Evolutionary conservation across 306 rosid genomes (phyloP).

Genomic region (Quercus wislizeni): DNA sequence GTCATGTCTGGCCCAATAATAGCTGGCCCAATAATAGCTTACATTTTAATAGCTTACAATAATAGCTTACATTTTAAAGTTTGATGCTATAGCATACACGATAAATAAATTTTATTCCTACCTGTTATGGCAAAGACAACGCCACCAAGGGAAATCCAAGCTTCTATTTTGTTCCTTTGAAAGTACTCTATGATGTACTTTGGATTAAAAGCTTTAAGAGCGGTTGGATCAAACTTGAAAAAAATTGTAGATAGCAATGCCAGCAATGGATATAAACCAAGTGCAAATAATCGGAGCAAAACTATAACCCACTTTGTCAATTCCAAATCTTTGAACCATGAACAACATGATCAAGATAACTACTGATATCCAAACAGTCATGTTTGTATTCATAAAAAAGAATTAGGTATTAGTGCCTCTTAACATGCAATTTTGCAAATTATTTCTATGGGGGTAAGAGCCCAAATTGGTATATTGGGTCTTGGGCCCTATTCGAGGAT

Average conservation of each 20-base stretch:
- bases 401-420: no score
- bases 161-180: slow-evolving; percentile 29
- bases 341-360: slow-evolving; percentile 33
- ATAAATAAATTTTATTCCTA: neutral
- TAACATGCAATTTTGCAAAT: no score
- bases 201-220: slow-evolving; percentile 35
- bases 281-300: slow-evolving; percentile 38
- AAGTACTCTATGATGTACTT: slow-evolving; percentile 28
- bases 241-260: slow-evolving; percentile 37
- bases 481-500: no score
- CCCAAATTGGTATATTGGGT: no score
- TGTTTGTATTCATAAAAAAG: neutral
- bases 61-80: no score
- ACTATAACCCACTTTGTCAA: slow-evolving; percentile 39
- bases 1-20: no score
- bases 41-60: no score
- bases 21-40: no score
- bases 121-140: slow-evolving; percentile 35
- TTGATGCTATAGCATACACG: no score
- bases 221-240: slow-evolving; percentile 19
- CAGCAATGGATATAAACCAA: slow-evolving; percentile 30
- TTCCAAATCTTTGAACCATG: slow-evolving; percentile 42
- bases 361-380: slow-evolving; percentile 36
- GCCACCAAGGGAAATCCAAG: slow-evolving; percentile 54
- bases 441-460: no score